These are phyloP conservation scores for Pseudopithomyces maydicus DNA, from an alignment of 2,329 filamentous ascomycete genomes.

Conservation along the genomic window DNA sequence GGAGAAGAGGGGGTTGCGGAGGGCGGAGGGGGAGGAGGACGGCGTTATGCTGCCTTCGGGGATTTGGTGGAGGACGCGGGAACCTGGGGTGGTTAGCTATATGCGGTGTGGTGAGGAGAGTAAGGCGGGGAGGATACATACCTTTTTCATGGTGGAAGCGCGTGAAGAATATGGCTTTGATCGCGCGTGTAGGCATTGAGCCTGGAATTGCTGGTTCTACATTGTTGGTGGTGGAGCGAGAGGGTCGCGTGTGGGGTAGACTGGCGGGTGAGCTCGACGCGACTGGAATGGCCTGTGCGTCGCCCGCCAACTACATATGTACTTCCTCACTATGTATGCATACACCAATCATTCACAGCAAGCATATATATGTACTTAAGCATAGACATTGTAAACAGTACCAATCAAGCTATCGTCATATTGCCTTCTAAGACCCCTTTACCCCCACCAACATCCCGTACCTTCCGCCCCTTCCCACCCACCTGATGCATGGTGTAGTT, in stretches of 20 bases:
- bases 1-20: slow-evolving; percentile 72
- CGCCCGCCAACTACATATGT: too few species aligned
- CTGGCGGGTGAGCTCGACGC: slow-evolving; percentile 7
- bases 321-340: too few species aligned
- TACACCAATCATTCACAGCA: too few species aligned
- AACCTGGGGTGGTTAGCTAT: slow-evolving; percentile 54
- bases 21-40: slow-evolving; percentile 47
- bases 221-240: slow-evolving; percentile 17
- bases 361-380: too few species aligned
- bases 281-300: slow-evolving; percentile 14
- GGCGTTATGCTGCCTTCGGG: slow-evolving; percentile 62
- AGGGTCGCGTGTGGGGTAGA: background rate
- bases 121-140: slow-evolving; percentile 8
- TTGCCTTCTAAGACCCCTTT: too few species aligned
- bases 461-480: slow-evolving; percentile 10
- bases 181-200: slow-evolving; percentile 48
- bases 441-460: slow-evolving; percentile 2
- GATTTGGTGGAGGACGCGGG: slow-evolving; percentile 68
- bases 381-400: too few species aligned
- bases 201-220: slow-evolving; percentile 12
- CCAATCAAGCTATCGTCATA: too few species aligned
- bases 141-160: slow-evolving; percentile 65
- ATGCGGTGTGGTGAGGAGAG: background rate
- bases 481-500: slow-evolving; percentile 10
- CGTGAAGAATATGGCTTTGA: slow-evolving; percentile 70